These are phyloP conservation scores for Aspergillus fumigatus DNA, from an alignment of 2,329 filamentous ascomycete species.

Conservation along the genomic window DNA sequence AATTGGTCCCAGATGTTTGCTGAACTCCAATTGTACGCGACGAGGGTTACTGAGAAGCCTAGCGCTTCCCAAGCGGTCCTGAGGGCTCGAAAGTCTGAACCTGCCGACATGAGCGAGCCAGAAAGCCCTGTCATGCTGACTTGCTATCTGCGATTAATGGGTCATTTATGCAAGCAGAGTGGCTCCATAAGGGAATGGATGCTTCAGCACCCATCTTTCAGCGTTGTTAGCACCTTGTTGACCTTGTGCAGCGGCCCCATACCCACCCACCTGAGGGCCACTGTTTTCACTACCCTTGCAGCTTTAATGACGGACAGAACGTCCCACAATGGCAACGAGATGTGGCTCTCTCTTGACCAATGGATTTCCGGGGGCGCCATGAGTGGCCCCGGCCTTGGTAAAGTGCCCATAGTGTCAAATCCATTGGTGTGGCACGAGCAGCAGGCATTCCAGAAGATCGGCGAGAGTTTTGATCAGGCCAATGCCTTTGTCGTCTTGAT, in stretches of 20 bases:
- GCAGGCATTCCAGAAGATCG: constrained; percentile 67
- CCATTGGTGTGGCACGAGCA: constrained; percentile 46
- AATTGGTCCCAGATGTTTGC: constrained; percentile 92
- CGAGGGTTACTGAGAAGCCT: constrained; percentile 70
- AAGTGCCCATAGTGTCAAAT: constrained; percentile 40
- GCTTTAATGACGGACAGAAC: constrained; percentile 73
- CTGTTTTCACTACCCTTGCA: constrained; percentile 73
- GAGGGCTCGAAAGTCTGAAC: constrained; percentile 57
- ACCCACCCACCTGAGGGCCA: constrained; percentile 72
- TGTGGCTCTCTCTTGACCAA: constrained; percentile 77
- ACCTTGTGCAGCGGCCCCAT: constrained; percentile 74
- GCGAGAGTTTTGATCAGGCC: constrained; percentile 76
- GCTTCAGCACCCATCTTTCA: constrained; percentile 61
- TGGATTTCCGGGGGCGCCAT: constrained; percentile 62
- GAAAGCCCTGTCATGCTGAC: constrained; percentile 97
- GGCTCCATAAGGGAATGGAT: constrained; percentile 68
- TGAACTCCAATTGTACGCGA: constrained; percentile 79
- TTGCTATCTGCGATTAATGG: constrained; percentile 82
- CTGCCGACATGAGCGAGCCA: constrained; percentile 74
- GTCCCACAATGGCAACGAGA: constrained; percentile 59
- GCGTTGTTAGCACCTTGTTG: constrained; percentile 69
- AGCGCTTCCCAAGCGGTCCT: constrained; percentile 52
- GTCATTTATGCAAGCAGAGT: constrained; percentile 75
- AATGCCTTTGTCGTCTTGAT: constrained; percentile 79
- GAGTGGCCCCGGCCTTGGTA: constrained; percentile 42